Evolutionary conservation across 768 basidiomycete species (phyloP), one percentile per base, ranked within the genome.

Genomic region (Boletus reticuloceps): DNA sequence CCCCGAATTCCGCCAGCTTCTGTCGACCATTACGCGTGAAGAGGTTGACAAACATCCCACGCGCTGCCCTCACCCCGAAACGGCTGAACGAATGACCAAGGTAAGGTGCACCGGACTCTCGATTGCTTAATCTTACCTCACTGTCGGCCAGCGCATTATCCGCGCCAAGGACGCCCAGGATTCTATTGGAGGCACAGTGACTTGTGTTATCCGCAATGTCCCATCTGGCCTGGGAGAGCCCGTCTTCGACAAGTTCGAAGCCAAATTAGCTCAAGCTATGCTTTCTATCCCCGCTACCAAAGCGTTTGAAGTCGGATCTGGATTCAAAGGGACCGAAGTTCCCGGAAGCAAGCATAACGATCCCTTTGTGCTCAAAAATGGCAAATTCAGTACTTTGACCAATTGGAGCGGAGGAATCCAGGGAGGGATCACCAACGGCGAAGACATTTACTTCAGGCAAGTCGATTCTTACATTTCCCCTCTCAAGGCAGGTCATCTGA

Each of bases 321-420:
- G 97, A 25, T 97, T 99, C 81, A 81, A 84, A 60, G 97, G 97
- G 8, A 93, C 94, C 6, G 89, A 95, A 73, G 86, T 98, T 43
- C 89, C 92, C 7, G 97, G 97, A 37, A 89, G 86, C 72, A 82
- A 81, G 66, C 97, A 99, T 75, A 99, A 99, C 72, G 97, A 99
- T 71, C 71, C 83, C 20, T 99, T 96, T 71, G 75, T 90, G 20
- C 64, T 71, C 52, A 82, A 79, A 54, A 80, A 88, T 58, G 94
- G 93, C 19, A 77, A 77, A 47, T 78, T 99, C 31, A 85, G 91
- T 29, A 99, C 97, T 11, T 66, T 73, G 54, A 91, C 94, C 43
- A 99, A 99, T 77, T 91, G 93, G 92, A 94, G 91, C 66, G 97
- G 97, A 44, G 97, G 97, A 48, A 80, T 98, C 52, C 97, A 99